Conservation (phyloP, 208 protist species). For the Balamuthia mandrillaris region DNA sequence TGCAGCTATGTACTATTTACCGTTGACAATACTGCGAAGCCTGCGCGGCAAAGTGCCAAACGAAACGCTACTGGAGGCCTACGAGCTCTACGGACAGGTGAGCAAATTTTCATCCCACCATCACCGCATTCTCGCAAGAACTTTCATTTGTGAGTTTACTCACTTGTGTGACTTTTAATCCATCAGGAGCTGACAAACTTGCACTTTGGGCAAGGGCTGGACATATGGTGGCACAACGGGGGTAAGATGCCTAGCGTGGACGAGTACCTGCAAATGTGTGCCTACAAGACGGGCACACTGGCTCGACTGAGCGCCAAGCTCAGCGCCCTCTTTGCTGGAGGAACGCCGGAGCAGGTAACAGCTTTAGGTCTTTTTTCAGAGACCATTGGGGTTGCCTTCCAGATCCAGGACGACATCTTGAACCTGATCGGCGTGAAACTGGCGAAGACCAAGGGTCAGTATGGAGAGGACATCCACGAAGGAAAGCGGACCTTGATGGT, state of each 20-base stretch:
- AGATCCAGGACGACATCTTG: slow-evolving; percentile 2
- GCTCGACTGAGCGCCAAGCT: background rate
- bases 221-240: background rate
- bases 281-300: background rate
- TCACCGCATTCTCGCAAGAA: too few relatives aligned
- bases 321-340: background rate
- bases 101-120: too few relatives aligned
- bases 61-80: too few relatives aligned
- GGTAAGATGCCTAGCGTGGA: background rate
- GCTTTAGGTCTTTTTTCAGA: background rate
- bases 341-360: background rate
- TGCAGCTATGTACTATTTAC: too few relatives aligned
- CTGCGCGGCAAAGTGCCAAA: too few relatives aligned
- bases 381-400: background rate
- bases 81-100: too few relatives aligned
- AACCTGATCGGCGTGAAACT: background rate
- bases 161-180: too few relatives aligned
- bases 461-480: background rate
- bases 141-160: too few relatives aligned
- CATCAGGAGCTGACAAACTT: background rate
- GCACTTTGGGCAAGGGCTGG: background rate
- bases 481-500: background rate
- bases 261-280: background rate
- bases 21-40: too few relatives aligned
- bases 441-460: background rate